Evolutionary conservation across 352 stramenopile species (phyloP), one percentile per base, ranked within the genome.

Genomic region (Pythium periplocum): DNA sequence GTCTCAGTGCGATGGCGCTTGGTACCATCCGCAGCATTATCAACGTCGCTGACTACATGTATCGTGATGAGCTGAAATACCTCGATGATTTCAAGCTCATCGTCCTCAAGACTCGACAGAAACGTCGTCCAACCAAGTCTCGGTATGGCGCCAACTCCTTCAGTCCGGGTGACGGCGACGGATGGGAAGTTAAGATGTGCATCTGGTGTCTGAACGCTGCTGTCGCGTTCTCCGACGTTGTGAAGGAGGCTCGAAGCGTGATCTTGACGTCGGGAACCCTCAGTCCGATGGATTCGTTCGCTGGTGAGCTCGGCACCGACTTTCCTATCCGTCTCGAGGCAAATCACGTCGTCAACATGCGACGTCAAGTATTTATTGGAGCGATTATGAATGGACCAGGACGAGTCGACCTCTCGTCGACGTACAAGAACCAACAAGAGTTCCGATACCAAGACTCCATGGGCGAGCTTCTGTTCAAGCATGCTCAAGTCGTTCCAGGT

Each of bases 261-360:
- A 86, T 95, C 52, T 59, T 95, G 17, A 92, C 86, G 17, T 93
- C 82, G 4, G 86, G 86, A 9, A 95, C 86, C 10, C 57, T 95
- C 33, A 91, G 80, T 50, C 86, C 86, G 4, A 92, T 95, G 82
- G 84, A 92, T 4, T 92, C 84, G n/a, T 93, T 94, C 59, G 82
- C 75, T 2, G 80, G 80, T 1, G 86, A 95, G 48, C 60, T 95
- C 7, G 83, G 86, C 3, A 76, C 82, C 0, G 75, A 87, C 34
- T 95, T 95, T 34, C 73, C 78, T 1, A 86, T 95, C 51, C 84
- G 79, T 0, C 49, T 95, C 0, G 86, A 95, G 48, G 82, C 83
- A 4, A 94, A 92, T 41, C 86, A 95, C 52, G 83, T 95, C 1
- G 81, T 95, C 6, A 86, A 93, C 44, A 92, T 95, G 69, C 74